These are phyloP conservation scores for Lodderomyces oxycetoniae DNA, from an alignment of 1,139 yeast species.

Conservation along the genomic window DNA sequence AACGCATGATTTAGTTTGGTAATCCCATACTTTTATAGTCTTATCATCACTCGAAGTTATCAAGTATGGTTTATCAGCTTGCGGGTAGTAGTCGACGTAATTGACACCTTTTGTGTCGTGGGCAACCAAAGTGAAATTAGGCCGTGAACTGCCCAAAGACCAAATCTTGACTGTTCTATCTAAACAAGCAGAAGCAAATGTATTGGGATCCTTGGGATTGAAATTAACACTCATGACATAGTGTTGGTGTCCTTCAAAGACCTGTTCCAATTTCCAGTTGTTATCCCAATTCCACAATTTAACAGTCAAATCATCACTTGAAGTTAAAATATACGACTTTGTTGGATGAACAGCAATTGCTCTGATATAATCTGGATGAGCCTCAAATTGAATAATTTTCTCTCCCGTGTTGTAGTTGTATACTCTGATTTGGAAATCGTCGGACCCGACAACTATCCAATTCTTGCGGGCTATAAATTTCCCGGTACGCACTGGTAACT, in stretches of 20 bases:
- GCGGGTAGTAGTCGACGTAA: slow-evolving; percentile 94
- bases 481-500: slow-evolving; percentile 94
- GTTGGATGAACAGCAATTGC: slow-evolving; percentile 92
- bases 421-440: slow-evolving; percentile 89
- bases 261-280: slow-evolving; percentile 84
- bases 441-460: slow-evolving; percentile 96
- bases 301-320: slow-evolving; percentile 87
- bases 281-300: slow-evolving; percentile 98
- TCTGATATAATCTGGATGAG: slow-evolving; percentile 95
- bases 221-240: slow-evolving; percentile 92
- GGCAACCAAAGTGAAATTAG: slow-evolving; percentile 87
- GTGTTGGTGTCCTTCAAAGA: slow-evolving; percentile 93
- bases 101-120: slow-evolving; percentile 94
- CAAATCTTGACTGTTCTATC: slow-evolving; percentile 96
- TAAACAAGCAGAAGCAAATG: slow-evolving; percentile 94
- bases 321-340: slow-evolving; percentile 81
- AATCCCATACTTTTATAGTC: slow-evolving; percentile 92
- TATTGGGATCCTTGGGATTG: slow-evolving; percentile 96
- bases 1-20: slow-evolving; percentile 92
- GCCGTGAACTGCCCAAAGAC: slow-evolving; percentile 86
- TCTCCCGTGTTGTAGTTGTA: slow-evolving; percentile 95
- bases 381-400: slow-evolving; percentile 90
- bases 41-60: slow-evolving; percentile 92
- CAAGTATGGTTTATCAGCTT: slow-evolving; percentile 92
- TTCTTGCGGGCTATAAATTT: slow-evolving; percentile 92